phyloP scores from a whole-genome alignment of 1,139 yeast species.

The Blastobotrys proliferans region DNA sequence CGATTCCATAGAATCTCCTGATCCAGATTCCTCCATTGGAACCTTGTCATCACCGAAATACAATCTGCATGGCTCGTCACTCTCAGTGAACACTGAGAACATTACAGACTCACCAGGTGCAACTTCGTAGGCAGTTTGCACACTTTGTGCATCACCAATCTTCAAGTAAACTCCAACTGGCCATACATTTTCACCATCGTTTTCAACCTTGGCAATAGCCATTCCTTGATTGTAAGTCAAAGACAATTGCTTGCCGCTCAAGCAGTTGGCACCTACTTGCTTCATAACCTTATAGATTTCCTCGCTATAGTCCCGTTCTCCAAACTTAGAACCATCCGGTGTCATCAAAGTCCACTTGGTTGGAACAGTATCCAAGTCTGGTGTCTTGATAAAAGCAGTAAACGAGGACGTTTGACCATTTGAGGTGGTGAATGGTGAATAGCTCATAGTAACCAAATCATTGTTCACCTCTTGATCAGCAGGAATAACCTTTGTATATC shows the following conservation, averaged over 20 bases:
- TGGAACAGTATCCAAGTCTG: conserved; percentile 13
- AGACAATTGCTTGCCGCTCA: neutral
- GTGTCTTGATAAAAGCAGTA: conserved; percentile 14
- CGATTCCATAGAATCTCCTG: conserved; percentile 11
- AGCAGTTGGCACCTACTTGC: neutral
- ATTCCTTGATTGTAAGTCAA: neutral
- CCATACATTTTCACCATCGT: conserved; percentile 9
- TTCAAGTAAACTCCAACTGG: conserved; percentile 10
- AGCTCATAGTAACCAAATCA: conserved; percentile 6
- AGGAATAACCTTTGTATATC: conserved; percentile 17
- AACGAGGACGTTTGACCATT: conserved; percentile 13
- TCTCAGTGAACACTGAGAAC: conserved; percentile 2
- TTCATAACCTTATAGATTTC: neutral
- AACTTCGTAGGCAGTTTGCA: neutral
- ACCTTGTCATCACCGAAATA: neutral
- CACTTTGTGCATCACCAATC: neutral
- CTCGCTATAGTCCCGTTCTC: conserved; percentile 8
- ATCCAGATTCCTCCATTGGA: neutral
- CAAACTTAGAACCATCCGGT: conserved; percentile 14
- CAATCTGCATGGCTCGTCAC: neutral
- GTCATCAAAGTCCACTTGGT: conserved; percentile 15
- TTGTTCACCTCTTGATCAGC: conserved; percentile 9
- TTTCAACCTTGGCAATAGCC: conserved; percentile 6
- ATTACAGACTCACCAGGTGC: conserved; percentile 1
- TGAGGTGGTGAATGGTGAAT: conserved; percentile 13